Conservation (phyloP, 2,329 filamentous ascomycete species). For the Fusarium devonianum region DNA sequence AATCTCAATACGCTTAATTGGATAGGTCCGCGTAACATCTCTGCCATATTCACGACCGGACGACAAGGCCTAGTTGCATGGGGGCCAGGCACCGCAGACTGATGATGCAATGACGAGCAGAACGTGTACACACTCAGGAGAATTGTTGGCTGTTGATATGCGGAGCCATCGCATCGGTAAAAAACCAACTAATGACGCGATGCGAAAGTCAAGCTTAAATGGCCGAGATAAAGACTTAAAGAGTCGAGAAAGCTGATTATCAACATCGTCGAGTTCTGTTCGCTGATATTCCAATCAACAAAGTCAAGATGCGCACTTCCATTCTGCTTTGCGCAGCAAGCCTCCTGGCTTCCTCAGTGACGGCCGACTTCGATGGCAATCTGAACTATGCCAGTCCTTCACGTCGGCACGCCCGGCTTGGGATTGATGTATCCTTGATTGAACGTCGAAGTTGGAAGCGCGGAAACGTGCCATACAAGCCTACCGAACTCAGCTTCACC, state of each 20-base stretch:
- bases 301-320: slow-evolving; percentile 15
- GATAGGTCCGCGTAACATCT: slow-evolving; percentile 12
- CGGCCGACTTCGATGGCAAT: slow-evolving; percentile 51
- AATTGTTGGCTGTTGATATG: slow-evolving; percentile 17
- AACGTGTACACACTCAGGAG: slow-evolving; percentile 19
- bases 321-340: slow-evolving; percentile 2
- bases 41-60: slow-evolving; percentile 19
- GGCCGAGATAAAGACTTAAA: neutral
- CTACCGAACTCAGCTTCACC: slow-evolving; percentile 63
- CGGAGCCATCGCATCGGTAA: neutral
- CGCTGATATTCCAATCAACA: neutral
- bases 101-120: slow-evolving; percentile 16
- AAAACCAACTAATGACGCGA: too few species aligned
- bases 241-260: neutral
- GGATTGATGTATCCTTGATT: slow-evolving; percentile 63
- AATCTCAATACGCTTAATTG: slow-evolving; percentile 16
- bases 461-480: slow-evolving; percentile 3
- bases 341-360: slow-evolving; percentile 10
- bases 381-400: slow-evolving; percentile 75
- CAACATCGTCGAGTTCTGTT: too few species aligned
- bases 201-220: slow-evolving; percentile 12
- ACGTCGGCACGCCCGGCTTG: slow-evolving; percentile 66
- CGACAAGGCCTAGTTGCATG: slow-evolving; percentile 4
- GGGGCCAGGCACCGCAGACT: neutral
- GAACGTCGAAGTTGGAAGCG: slow-evolving; percentile 30